Evolutionary conservation across 805 yeast species (phyloP).

Genomic region (Starmera amethionina): DNA sequence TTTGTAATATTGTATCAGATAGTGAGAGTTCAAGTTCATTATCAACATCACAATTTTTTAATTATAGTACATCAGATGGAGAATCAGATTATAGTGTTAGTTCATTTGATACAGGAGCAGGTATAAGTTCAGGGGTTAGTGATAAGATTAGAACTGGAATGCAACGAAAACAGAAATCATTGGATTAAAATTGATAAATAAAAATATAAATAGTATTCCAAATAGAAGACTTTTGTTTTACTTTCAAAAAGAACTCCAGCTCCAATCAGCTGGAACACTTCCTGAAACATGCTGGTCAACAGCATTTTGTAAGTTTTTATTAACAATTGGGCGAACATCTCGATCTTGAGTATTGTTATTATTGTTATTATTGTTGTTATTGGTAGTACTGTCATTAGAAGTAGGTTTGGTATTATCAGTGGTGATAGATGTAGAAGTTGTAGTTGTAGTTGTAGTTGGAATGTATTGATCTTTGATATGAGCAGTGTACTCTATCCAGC

Average conservation of each 20-base stretch:
- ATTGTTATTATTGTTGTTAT: conserved; percentile 39
- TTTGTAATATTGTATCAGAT: conserved; percentile 8
- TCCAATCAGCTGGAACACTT: conserved; percentile 67
- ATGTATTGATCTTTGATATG: conserved; percentile 25
- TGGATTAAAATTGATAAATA: too few species aligned
- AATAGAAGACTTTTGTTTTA: too few species aligned
- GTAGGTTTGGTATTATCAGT: neutral
- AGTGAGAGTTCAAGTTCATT: conserved; percentile 25
- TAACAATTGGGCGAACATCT: conserved; percentile 9
- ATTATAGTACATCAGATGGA: conserved; percentile 30
- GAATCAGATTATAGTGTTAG: conserved; percentile 20
- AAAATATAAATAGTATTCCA: too few species aligned
- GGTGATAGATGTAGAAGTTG: neutral
- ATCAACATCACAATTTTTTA: conserved; percentile 30
- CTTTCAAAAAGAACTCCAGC: conserved; percentile 59
- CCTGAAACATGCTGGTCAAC: conserved; percentile 25
- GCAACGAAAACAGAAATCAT: too few species aligned
- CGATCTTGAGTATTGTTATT: conserved; percentile 32
- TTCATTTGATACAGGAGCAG: conserved; percentile 11
- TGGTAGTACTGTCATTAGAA: neutral
- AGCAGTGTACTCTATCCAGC: conserved; percentile 52
- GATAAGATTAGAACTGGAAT: conserved; percentile 12
- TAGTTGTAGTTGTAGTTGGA: conserved; percentile 2
- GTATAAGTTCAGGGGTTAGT: conserved; percentile 14
- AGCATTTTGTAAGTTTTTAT: conserved; percentile 9